Evolutionary conservation across 805 yeast genomes (phyloP), one percentile per base, ranked within the genome.

Genomic region (Kuraishia piskuri): DNA sequence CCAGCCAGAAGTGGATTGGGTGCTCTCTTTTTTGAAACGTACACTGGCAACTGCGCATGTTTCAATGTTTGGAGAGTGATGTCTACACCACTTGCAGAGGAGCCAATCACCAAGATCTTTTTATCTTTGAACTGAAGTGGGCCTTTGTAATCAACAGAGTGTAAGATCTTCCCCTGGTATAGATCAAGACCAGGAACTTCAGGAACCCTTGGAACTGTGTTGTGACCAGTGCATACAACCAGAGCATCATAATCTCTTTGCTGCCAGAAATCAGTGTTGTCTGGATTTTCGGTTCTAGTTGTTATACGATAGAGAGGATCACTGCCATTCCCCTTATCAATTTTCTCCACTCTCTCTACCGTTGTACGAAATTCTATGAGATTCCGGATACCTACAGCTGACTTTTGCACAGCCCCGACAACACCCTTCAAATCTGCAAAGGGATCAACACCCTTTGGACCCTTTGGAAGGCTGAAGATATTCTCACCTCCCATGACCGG

Each of bases 81-180:
- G 62, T 90, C 96, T 20, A 81, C 78, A 24, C 92, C 96, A 26
- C 90, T 82, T 2, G 94, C 86, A 10, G 84, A 82, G 59, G 83
- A 66, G 47, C 73, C 73, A 31, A 68, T 56, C 22, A 68, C 62
- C 22, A 68, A 54, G 8, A 75, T 75, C 8, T 61, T 68, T 55
- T 72, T 62, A 4, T 31, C 49, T 31, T 9, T 23, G 24, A 22
- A 47, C 31, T n/a, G 31, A 8, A n/a, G 26, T n/a, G 49, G 49
- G 3, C 31, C 49, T n/a, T 19, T 20, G 31, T 22, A 47, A 12
- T 22, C 21, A 2, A 22, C 20, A 22, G 49, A n/a, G 31, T 47
- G 49, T 6, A n/a, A 22, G n/a, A 47, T 19, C 17, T 22, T 25
- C 7, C 49, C 49, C 21, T 45, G 5, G 12, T 21, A 20, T 10